Evolutionary conservation across 257 asterid species (phyloP), one percentile per base, ranked within the genome.

Genomic region (Cordia subcordata): DNA sequence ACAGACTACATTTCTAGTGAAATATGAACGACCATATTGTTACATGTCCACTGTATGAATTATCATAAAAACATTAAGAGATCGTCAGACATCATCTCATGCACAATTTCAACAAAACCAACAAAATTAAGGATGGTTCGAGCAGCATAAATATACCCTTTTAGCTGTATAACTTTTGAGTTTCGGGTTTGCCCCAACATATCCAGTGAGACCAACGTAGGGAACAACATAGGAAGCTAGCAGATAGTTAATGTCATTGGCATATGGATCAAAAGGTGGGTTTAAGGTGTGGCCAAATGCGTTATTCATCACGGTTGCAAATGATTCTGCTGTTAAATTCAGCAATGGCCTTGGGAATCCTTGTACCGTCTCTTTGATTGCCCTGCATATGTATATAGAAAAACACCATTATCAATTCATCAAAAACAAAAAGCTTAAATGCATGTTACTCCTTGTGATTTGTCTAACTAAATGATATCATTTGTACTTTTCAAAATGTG

Each of bases 201-300:
- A 92, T 10, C 96, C 98, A 0, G 94, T 92, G 75, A 88, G 94
- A 53, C 98, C 96, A 53, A 88, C 85, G 53, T 85, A 91, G 37
- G 96, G 95, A n/a, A 92, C 62, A 8, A 92, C 57, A 55, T 86
- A 92, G 5, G 86, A 81, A 4, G 99, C 97, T 53, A 92, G 67
- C 17, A 92, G 94, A 57, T 81, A 88, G 56, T 88, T 86, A 20
- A 88, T 66, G 58, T 82, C 96, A 58, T 77, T 74, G 4, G 87
- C 94, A 50, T 88, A 88, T 10, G 99, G 97, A 80, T 88, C 84
- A 33, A 92, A 92, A 11, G 87, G 79, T 21, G 99, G 99, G 5
- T 4, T 0, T n/a, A 92, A 62, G 0, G 70, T 71, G 32, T 56
- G 20, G 8, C 77, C 90, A 6, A 82, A 68, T 17, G 96, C 99